Base-by-base conservation (phyloP, 345 rosid genomes). In the Murraya koenigii region DNA sequence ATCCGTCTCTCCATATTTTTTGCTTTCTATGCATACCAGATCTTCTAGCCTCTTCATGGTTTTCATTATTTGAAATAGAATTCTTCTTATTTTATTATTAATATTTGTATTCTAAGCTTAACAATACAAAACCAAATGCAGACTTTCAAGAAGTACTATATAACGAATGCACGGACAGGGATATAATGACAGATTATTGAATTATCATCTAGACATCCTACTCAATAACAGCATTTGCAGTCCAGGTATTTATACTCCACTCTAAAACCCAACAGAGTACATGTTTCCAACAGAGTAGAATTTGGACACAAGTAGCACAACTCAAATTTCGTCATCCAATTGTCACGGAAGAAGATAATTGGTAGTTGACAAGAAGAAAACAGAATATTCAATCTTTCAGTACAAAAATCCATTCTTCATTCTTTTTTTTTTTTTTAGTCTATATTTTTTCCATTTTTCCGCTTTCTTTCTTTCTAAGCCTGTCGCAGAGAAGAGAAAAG, bases 401-500 rank as follows among this genome's bases (percentile, higher is more conserved):
- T 70, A 11, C 56, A 52, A 52, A 52, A 30, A 70, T 44, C 32
- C 38, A 25, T 72, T 23, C 49, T 73, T 74, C 72, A 41, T 60
- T 44, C 28, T 62, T 62, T 44, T 6, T 28, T 61, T 74, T 3
- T 4, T 36, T 55, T 52, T 67, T 8, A 17, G 2, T 15, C 22
- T 33, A 1, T 19, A 2, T n/a, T 4, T 66, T 54, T n/a, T 6
- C 15, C 3, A 9, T 58, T 30, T 19, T 20, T 15, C 13, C 10
- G 6, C 32, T 59, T 30, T 59, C 70, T 69, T 60, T 35, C 15
- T 22, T 69, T 33, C 41, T 44, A 35, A 30, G 3, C 25, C 38
- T 25, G 68, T 41, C 25, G 54, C 28, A 75, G 52, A 75, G 26
- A 64, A 58, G 38, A 47, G 25, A 52, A 52, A 55, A 33, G 39